phyloP scores from a whole-genome alignment of 2,329 filamentous ascomycete species.

The Phaeosphaeria sp. region DNA sequence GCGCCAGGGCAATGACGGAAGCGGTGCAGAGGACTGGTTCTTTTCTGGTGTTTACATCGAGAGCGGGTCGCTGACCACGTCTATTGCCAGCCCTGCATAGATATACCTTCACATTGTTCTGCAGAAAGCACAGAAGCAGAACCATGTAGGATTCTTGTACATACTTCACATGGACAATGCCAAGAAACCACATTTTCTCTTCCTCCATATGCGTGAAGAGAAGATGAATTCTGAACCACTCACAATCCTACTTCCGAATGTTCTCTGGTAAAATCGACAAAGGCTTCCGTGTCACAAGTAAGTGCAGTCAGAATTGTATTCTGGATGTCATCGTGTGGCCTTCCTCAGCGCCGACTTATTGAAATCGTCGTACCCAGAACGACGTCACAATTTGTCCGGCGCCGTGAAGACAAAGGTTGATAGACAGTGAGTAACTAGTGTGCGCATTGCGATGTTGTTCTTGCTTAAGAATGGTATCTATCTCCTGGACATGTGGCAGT shows the following conservation, averaged over 20 bases:
- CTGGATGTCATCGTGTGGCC: too few species aligned
- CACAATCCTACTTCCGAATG: background rate
- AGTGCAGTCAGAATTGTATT: background rate
- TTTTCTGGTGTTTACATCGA: slow-evolving; percentile 77
- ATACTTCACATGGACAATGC: background rate
- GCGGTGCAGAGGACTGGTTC: slow-evolving; percentile 68
- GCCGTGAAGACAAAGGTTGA: background rate
- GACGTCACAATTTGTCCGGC: background rate
- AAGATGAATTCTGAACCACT: background rate
- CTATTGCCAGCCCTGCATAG: slow-evolving; percentile 32
- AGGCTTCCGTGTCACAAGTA: background rate
- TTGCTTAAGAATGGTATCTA: background rate
- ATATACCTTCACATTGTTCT: background rate
- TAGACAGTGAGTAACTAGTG: too few species aligned
- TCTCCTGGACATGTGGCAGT: background rate
- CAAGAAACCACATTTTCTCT: too few species aligned
- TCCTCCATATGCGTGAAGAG: too few species aligned
- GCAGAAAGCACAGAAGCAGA: background rate
- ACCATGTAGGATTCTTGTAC: background rate
- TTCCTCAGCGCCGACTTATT: background rate
- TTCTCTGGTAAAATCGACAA: background rate
- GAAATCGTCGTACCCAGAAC: background rate
- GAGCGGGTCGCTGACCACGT: slow-evolving; percentile 54
- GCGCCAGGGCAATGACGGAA: slow-evolving; percentile 60
- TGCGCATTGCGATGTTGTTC: background rate